Evolutionary conservation across 1,139 yeast genomes (phyloP).

Genomic region (Scheffersomyces segobiensis): DNA sequence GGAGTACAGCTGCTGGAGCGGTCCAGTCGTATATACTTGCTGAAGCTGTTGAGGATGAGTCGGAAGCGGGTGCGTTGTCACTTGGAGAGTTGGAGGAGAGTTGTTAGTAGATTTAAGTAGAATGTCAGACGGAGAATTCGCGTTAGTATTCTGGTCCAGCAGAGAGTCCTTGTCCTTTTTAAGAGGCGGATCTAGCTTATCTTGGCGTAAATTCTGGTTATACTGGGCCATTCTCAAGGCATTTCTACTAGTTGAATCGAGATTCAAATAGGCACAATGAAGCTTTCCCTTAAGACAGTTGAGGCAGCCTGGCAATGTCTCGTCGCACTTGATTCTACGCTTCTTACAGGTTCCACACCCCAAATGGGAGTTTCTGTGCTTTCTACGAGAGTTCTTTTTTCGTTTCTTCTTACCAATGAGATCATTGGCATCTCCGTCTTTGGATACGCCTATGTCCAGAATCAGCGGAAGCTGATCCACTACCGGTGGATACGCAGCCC

Average conservation of each 20-base stretch:
- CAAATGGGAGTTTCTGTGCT: slow-evolving; percentile 62
- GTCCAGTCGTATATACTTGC: slow-evolving; percentile 3
- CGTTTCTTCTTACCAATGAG: slow-evolving; percentile 12
- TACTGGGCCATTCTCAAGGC: slow-evolving; percentile 55
- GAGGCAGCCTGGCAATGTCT: slow-evolving; percentile 58
- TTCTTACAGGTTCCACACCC: slow-evolving; percentile 70
- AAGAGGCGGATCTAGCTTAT: slow-evolving; percentile 16
- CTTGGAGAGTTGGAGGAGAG: slow-evolving; percentile 5
- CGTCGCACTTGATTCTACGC: slow-evolving; percentile 69
- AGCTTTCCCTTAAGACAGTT: slow-evolving; percentile 62
- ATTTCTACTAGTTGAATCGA: slow-evolving; percentile 51
- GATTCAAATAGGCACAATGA: slow-evolving; percentile 53
- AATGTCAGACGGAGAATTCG: slow-evolving; percentile 3
- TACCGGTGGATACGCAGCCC: not conserved
- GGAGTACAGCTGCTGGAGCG: slow-evolving; percentile 5
- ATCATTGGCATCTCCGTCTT: not conserved
- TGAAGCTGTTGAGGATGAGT: slow-evolving; percentile 5
- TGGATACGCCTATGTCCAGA: slow-evolving; percentile 1
- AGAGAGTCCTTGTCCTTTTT: not conserved
- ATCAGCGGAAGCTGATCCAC: not conserved
- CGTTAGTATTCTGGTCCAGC: slow-evolving; percentile 2
- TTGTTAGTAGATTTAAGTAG: slow-evolving; percentile 2
- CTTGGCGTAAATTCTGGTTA: slow-evolving; percentile 44
- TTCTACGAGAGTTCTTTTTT: slow-evolving; percentile 54
- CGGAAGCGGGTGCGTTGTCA: slow-evolving; percentile 3